Evolutionary conservation across 352 stramenopile species (phyloP).

Genomic region (Phytophthora hybrid): DNA sequence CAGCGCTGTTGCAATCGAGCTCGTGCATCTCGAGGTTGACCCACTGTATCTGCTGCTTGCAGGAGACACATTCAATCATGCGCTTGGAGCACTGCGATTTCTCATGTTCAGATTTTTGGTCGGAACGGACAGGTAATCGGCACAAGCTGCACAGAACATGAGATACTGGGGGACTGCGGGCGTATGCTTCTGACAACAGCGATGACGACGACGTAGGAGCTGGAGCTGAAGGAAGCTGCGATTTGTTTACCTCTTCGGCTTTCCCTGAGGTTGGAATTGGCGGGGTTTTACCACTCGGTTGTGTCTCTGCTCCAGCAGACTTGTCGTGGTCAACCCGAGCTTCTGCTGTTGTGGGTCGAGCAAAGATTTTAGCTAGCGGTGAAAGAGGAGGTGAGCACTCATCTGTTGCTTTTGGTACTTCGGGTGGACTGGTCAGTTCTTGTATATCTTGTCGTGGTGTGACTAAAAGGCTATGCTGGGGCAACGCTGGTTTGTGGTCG

Average conservation of each 20-base stretch:
- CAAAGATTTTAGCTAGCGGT: conserved; percentile 40
- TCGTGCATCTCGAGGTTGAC: conserved; percentile 56
- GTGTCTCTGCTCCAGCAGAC: not conserved
- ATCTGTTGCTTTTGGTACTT: conserved; percentile 1
- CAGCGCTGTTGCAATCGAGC: conserved; percentile 24
- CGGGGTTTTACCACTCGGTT: conserved; percentile 5
- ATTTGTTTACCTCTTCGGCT: not conserved
- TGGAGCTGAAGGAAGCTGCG: conserved; percentile 5
- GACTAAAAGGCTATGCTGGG: not conserved
- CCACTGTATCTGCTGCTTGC: conserved; percentile 53
- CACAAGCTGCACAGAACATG: conserved; percentile 59
- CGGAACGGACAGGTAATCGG: conserved; percentile 56
- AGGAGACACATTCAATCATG: conserved; percentile 50
- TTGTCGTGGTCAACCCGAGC: not conserved
- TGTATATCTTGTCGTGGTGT: not conserved
- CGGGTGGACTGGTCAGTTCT: not conserved
- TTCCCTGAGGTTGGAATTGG: not conserved
- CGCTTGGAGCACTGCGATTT: conserved; percentile 64
- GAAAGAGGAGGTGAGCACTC: conserved; percentile 16
- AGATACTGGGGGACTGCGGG: conserved; percentile 9
- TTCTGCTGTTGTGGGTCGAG: conserved; percentile 4
- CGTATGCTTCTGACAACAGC: not conserved
- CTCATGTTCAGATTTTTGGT: conserved; percentile 65
- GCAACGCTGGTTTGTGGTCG: not conserved
- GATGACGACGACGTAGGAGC: not conserved